Percentiles rank a stretch among this genome's conserved stretches.
Evolutionary conservation across 495 filamentous ascomycete genomes (phyloP).

Genomic region (Pyrenopolyporus hunteri): DNA sequence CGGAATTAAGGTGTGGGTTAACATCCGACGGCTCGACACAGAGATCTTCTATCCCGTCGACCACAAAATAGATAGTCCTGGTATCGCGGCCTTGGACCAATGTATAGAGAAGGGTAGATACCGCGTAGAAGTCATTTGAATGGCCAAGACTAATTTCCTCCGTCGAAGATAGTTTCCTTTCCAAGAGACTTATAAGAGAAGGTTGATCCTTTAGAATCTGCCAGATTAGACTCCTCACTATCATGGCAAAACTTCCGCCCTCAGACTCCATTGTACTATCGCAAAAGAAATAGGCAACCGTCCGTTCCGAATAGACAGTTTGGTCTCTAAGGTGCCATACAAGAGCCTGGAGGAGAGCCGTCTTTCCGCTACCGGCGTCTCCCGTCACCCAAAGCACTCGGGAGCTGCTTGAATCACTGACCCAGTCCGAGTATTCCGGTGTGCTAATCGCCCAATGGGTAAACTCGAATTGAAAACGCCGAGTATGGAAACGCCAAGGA

Average conservation of each 20-base stretch:
- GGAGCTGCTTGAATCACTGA: too few relatives aligned
- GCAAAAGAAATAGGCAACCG: too few relatives aligned
- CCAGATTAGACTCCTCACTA: neutral
- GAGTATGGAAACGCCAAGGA: too few relatives aligned
- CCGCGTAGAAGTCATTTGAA: neutral
- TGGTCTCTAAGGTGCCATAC: neutral
- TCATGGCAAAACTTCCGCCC: neutral
- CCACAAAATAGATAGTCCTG: neutral
- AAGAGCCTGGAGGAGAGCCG: neutral
- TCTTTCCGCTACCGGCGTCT: neutral
- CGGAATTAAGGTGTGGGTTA: too few relatives aligned
- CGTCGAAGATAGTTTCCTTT: neutral
- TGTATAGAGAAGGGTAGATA: neutral
- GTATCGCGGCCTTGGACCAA: neutral
- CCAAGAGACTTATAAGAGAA: neutral
- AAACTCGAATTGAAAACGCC: too few relatives aligned
- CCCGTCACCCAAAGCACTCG: neutral
- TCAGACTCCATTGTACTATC: neutral
- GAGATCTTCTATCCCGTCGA: too few relatives aligned
- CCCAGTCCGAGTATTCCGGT: too few relatives aligned
- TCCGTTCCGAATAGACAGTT: neutral
- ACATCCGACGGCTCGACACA: too few relatives aligned
- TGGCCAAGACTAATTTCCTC: neutral
- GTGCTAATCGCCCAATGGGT: too few relatives aligned
- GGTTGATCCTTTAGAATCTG: neutral